Percentiles rank a stretch among this genome's conserved stretches.
Conservation (phyloP, 371 early-diverging fungal species). For the Conidiobolus incongruus region DNA sequence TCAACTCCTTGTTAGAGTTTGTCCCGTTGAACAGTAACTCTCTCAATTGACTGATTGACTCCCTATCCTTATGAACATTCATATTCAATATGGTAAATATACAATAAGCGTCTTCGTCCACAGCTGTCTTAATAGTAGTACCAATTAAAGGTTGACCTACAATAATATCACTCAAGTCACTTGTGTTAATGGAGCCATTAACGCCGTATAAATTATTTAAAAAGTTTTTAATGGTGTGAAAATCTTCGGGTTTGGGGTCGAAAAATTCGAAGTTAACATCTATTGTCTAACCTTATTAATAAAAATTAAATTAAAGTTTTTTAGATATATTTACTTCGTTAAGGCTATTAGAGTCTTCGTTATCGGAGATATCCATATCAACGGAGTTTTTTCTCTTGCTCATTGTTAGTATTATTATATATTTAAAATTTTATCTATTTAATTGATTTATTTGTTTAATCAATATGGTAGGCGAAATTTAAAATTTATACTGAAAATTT, state of each 20-base stretch:
- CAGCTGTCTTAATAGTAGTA: conserved; percentile 72
- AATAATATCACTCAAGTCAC: conserved; percentile 68
- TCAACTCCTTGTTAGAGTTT: conserved; percentile 19
- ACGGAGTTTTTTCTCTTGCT: no score
- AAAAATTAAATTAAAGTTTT: no score
- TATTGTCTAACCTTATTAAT: no score
- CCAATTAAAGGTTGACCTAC: conserved; percentile 63
- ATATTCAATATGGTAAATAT: conserved; percentile 59
- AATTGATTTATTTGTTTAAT: no score
- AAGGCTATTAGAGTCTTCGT: no score
- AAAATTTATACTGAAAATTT: no score
- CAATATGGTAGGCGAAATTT: no score
- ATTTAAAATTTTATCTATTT: no score
- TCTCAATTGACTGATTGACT: conserved; percentile 1
- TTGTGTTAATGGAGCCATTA: conserved; percentile 50
- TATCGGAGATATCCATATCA: no score
- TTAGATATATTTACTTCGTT: no score
- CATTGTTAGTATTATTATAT: no score
- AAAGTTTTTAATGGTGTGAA: conserved; percentile 75
- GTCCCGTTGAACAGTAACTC: conserved; percentile 29
- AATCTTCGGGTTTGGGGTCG: conserved; percentile 70
- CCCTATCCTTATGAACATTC: conserved; percentile 18
- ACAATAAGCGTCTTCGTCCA: conserved; percentile 86
- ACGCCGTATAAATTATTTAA: conserved; percentile 49
- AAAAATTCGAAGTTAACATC: conserved; percentile 92